These are phyloP conservation scores for Cucumis variabilis DNA, from an alignment of 331 rosid genomes.

Conservation along the genomic window DNA sequence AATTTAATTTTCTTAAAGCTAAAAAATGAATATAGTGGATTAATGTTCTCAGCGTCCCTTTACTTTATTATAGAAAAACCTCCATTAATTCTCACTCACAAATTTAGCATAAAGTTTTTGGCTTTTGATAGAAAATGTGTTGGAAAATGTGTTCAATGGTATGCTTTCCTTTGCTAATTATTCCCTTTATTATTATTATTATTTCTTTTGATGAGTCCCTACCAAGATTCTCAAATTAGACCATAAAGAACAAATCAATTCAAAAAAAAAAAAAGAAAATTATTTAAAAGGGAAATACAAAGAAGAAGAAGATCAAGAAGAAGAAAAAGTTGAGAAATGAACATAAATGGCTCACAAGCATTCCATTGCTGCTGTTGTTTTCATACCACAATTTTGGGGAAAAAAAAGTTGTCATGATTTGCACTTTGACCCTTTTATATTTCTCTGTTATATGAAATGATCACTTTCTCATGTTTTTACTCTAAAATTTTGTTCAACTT, in stretches of 20 bases:
- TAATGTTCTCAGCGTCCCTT: not conserved
- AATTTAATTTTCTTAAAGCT: not conserved
- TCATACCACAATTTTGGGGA: not conserved
- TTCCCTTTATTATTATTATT: not conserved
- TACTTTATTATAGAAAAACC: not conserved
- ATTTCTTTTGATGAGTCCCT: conserved; percentile 22
- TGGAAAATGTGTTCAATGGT: conserved; percentile 24
- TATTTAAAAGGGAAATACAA: not conserved
- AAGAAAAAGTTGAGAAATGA: not conserved
- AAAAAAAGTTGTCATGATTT: not conserved
- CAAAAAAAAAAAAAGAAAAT: not conserved
- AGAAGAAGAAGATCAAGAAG: not conserved
- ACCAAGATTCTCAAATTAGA: conserved; percentile 23
- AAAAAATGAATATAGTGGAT: not conserved
- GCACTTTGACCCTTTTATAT: not conserved
- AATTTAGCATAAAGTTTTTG: conserved; percentile 26
- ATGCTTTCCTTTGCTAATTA: not conserved
- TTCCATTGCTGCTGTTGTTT: not conserved
- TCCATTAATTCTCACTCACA: conserved; percentile 14
- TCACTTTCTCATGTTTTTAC: not conserved
- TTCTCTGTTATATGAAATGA: not conserved
- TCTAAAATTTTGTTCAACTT: not conserved
- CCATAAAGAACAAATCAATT: not conserved
- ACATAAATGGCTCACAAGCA: conserved; percentile 4
- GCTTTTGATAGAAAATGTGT: conserved; percentile 19